Base-by-base conservation (phyloP, 2,329 filamentous ascomycete species). In the Penicillium fuscoglaucum region DNA sequence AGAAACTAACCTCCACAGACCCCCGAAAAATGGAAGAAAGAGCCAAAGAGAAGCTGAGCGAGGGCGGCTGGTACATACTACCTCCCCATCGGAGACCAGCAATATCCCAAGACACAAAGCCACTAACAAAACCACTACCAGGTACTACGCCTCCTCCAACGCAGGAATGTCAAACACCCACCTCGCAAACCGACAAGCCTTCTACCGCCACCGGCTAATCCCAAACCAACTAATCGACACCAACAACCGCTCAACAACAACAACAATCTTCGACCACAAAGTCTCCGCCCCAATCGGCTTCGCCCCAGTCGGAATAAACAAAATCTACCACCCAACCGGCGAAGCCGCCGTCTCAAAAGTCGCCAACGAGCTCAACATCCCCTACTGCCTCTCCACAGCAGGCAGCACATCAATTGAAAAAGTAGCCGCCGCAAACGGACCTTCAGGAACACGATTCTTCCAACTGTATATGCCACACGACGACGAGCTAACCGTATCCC, bases 391-490 rank as follows among this genome's bases (percentile, higher is more conserved):
- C 28, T 83, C 79, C 26, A 86, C 85, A 0, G 86, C 85, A 0
- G 83, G 83, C 0, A 82, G 76, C 41, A 79, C 74, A 26, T 72
- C 79, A 0, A 86, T 88, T 50, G 86, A 88, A 67, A 79, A 81
- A 26, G 84, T 88, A 0, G 84, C 76, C 1, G 68, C 68, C 4
- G 84, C 84, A 1, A 86, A 87, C 55, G 83, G 83, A 10, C 13
- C 31, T 8, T 64, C 71, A 0, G 77, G 75, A 0, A 76, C 81
- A 1, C 76, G 85, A 0, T 87, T 86, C 69, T 88, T 82, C 72
- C 86, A 88, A 69, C 75, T 88, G 1, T 88, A 88, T 69, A 82
- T 84, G 81, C 83, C 83, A 2, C 84, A 87, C 55, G 84, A 88
- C 61, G 84, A 87, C 58, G 83, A 83, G 56, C 68, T 87, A 26